These are phyloP conservation scores for Fusarium sp. DNA, from an alignment of 2,329 filamentous ascomycete species.

Conservation along the genomic window DNA sequence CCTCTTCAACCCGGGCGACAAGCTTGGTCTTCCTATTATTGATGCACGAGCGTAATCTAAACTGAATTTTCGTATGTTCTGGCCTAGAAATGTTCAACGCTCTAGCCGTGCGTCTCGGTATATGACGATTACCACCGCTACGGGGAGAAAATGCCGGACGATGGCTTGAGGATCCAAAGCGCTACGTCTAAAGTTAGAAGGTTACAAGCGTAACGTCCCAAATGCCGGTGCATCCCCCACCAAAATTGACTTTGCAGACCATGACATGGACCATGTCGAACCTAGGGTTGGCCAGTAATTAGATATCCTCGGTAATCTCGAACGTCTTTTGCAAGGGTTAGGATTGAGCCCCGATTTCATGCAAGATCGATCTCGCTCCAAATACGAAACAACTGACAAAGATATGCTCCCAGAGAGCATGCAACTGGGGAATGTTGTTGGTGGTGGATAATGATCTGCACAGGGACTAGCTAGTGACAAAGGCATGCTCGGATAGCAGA, in stretches of 20 bases:
- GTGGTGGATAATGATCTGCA: neutral
- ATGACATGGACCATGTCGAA: neutral
- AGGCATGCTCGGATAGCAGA: neutral
- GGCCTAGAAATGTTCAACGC: neutral
- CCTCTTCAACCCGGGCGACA: neutral
- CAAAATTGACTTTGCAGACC: constrained; percentile 5
- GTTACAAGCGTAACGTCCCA: neutral
- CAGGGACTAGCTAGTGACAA: neutral
- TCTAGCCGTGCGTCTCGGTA: neutral
- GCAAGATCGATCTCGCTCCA: neutral
- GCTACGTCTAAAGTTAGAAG: constrained; percentile 5
- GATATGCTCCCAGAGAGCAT: too few relatives aligned
- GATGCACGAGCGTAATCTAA: neutral
- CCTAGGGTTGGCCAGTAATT: neutral
- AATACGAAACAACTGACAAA: neutral
- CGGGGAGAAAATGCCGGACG: neutral
- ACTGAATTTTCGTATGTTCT: neutral
- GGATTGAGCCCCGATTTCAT: neutral
- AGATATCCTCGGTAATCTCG: constrained; percentile 7
- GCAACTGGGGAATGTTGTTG: too few relatives aligned
- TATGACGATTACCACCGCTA: constrained; percentile 10
- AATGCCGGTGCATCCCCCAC: neutral
- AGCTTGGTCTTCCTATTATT: neutral
- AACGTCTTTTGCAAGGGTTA: neutral
- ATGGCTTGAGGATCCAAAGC: constrained; percentile 13